Percentiles rank a stretch among this genome's conserved stretches.
These are phyloP conservation scores for Camellia lanceoleosa DNA, from an alignment of 148 eudicot genomes.

Conservation along the genomic window DNA sequence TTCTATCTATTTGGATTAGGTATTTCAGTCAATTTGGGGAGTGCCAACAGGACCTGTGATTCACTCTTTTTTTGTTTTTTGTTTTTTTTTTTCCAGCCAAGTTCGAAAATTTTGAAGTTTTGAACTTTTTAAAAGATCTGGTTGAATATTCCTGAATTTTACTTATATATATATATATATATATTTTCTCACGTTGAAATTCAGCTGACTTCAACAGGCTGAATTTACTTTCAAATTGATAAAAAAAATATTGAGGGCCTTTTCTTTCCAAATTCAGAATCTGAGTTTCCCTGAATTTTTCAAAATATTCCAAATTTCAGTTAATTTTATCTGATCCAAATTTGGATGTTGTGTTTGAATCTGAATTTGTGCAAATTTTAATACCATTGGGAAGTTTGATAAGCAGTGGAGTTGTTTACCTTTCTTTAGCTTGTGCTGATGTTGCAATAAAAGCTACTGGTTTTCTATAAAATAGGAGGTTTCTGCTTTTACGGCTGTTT, in stretches of 20 bases:
- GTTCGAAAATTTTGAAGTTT: background rate
- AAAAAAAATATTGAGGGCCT: background rate
- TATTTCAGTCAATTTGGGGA: background rate
- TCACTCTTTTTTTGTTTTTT: background rate
- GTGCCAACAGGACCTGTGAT: background rate
- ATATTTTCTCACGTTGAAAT: background rate
- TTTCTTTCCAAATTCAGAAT: background rate
- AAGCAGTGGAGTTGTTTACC: background rate
- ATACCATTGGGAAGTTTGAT: background rate
- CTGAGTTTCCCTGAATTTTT: background rate
- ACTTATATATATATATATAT: background rate
- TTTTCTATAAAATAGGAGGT: background rate
- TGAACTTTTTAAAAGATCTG: background rate
- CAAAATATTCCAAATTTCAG: background rate
- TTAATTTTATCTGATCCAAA: background rate
- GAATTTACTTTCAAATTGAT: background rate
- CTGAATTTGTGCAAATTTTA: background rate
- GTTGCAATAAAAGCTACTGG: background rate
- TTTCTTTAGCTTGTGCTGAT: constrained; percentile 2
- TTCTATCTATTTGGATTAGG: too few species aligned
- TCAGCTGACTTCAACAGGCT: background rate
- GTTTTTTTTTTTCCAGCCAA: background rate
- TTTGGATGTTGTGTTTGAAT: background rate
- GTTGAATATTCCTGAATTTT: background rate
- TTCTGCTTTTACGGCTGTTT: background rate